Percentiles rank a stretch among this genome's conserved stretches.
Conservation (phyloP, 129 eudicot species). For the Heracleum sosnowskyi region DNA sequence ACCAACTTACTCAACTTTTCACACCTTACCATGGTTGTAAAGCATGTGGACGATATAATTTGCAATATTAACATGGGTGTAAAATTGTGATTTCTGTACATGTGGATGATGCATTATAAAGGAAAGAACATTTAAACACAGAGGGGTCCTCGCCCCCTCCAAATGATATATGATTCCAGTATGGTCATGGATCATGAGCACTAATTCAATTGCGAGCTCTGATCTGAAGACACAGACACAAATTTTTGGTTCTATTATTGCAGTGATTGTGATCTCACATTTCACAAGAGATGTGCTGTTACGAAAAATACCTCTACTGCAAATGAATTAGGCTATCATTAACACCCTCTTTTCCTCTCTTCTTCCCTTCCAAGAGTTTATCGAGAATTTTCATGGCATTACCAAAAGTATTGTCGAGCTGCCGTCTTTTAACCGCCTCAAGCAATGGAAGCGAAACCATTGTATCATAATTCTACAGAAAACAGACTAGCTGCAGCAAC, state of each 20-base stretch:
- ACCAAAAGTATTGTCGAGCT: no score
- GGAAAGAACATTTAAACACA: neutral
- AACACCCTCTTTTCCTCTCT: no score
- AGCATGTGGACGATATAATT: neutral
- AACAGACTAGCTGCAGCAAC: no score
- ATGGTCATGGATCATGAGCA: neutral
- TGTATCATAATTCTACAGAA: no score
- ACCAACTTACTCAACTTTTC: neutral
- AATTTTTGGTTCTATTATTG: neutral
- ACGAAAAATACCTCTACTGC: no score
- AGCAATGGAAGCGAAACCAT: no score
- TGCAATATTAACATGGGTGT: neutral
- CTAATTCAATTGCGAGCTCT: neutral
- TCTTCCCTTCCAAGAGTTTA: no score
- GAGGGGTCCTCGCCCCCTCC: neutral
- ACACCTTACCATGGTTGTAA: neutral
- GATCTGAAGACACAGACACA: neutral
- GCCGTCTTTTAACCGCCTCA: no score
- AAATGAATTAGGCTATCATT: no score
- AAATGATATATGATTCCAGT: neutral
- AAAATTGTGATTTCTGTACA: neutral
- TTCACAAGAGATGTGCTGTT: neutral
- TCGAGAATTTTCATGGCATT: no score
- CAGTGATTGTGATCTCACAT: neutral
- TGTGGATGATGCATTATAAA: neutral